phyloP scores from a whole-genome alignment of 2,329 filamentous ascomycete species.

The Xylaria sp. region DNA sequence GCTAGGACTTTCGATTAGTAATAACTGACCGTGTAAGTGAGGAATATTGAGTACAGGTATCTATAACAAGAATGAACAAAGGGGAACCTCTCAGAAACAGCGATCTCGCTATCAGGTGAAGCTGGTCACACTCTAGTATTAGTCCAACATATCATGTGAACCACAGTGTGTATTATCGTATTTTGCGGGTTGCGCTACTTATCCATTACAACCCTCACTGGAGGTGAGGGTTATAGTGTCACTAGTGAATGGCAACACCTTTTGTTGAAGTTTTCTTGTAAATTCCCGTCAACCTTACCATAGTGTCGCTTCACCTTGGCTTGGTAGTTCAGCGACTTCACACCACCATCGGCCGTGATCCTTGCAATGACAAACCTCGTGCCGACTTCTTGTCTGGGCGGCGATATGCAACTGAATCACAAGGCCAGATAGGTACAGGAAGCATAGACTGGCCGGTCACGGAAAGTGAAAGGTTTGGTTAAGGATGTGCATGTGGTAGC shows the following conservation, averaged over 20 bases:
- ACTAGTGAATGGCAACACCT: too few relatives aligned
- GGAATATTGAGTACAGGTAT: too few relatives aligned
- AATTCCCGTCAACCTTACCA: too few relatives aligned
- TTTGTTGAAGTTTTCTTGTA: too few relatives aligned
- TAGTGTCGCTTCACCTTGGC: too few relatives aligned
- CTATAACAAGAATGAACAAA: too few relatives aligned
- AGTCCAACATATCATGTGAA: constrained; percentile 10
- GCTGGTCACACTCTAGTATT: neutral
- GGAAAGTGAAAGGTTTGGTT: neutral
- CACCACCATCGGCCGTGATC: neutral
- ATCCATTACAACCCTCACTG: neutral
- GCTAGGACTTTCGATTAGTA: neutral
- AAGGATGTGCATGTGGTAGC: neutral
- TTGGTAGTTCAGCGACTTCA: neutral
- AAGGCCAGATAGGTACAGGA: neutral
- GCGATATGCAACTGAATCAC: constrained; percentile 5
- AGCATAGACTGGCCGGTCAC: neutral
- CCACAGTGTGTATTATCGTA: neutral
- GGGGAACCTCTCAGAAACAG: too few relatives aligned
- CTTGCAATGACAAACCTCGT: neutral
- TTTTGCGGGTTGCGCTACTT: neutral
- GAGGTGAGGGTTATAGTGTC: neutral
- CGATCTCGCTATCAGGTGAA: neutral
- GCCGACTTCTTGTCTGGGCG: neutral
- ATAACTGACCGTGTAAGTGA: neutral